phyloP scores from a whole-genome alignment of 2,329 filamentous ascomycete species.

The Sporothrix variecibatus region DNA sequence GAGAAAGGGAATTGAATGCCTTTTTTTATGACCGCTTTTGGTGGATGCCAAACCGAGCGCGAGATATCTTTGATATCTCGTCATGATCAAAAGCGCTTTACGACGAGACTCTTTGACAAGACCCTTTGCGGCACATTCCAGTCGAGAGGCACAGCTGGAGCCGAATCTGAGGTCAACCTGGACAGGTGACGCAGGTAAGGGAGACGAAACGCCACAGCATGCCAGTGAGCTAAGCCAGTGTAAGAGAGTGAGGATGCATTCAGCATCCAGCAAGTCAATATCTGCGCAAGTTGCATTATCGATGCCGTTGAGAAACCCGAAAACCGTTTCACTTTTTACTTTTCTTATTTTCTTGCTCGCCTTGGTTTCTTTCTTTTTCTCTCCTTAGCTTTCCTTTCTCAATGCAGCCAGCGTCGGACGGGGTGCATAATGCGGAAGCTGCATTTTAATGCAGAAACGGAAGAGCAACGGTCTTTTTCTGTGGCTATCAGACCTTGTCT shows the following conservation, averaged over 20 bases:
- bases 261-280: neutral
- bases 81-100: neutral
- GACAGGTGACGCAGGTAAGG: neutral
- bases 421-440: slow-evolving; percentile 13
- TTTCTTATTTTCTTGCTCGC: neutral
- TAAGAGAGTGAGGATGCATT: neutral
- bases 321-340: neutral
- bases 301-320: neutral
- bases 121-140: neutral
- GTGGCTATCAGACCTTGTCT: slow-evolving; percentile 12
- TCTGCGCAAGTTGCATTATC: neutral
- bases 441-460: neutral
- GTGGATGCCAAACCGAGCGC: neutral
- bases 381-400: neutral
- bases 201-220: slow-evolving; percentile 13
- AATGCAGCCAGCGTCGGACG: neutral
- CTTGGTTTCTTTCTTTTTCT: neutral
- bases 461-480: neutral
- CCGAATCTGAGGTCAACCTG: too few relatives aligned
- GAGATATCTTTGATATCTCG: neutral
- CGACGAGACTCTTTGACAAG: neutral
- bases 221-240: neutral
- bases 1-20: neutral
- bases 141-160: neutral
- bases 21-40: neutral